Base-by-base conservation (phyloP, 1,139 yeast genomes). In the Pneumocystis oryctolagi region DNA sequence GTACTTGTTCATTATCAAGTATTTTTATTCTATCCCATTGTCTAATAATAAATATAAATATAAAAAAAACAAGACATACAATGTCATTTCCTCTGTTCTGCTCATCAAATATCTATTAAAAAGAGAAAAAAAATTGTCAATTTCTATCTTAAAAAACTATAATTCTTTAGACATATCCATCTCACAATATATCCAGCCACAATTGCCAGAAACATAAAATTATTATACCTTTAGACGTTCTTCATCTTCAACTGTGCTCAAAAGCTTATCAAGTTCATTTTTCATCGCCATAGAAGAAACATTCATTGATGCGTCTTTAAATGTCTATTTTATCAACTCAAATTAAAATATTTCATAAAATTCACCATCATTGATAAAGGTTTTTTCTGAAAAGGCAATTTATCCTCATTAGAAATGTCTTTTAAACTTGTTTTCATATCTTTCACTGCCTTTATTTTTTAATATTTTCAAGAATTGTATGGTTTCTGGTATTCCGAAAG, bases 231-330 rank as follows among this genome's bases (percentile, higher is more conserved):
- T 70, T 74, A 84, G 85, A 66, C 76, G 74, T 57, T 79, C 80
- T 39, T 80, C 76, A 71, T 85, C 79, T 53, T 73, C 70, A 63
- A 88, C 88, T 31, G 92, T 81, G 74, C 90, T 97, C 61, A 92
- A 86, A 73, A 92, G 79, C 74, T 81, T 82, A 80, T 92, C 92
- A 77, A 92, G 82, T 2, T 96, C 95, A 73, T 92, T 92, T 73
- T 97, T 85, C 97, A 92, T 92, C 75, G 90, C 97, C 66, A 95
- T 86, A 8, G 98, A 97, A 40, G 98, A 96, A 66, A 89, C 95
- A 67, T 89, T 89, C 66, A 96, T 89, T 60, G 97, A 90, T 68
- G 95, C 88, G 78, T 87, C 87, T 76, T 92, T 98, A 72, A 92
- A 92, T 32, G 96, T 96, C 59, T 57, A 30, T 12, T 30, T 9